Percentiles rank a stretch among this genome's conserved stretches.
These are phyloP conservation scores for Geranium brycei DNA, from an alignment of 345 rosid species.

Conservation along the genomic window DNA sequence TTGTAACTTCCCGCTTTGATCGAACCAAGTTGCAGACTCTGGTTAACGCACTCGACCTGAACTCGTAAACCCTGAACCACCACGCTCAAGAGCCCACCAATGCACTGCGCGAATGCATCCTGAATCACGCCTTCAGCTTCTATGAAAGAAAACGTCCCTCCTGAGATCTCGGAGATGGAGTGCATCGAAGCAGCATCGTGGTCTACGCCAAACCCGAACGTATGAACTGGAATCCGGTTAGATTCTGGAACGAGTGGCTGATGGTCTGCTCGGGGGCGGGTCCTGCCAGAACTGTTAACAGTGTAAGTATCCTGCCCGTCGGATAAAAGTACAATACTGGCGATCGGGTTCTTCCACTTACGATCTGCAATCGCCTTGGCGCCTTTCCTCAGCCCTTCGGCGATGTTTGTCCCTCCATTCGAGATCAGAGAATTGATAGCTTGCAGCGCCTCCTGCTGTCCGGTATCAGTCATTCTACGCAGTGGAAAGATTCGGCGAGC, in stretches of 20 bases:
- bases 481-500: conserved; percentile 83
- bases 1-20: conserved; percentile 80
- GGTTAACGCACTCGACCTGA: conserved; percentile 43
- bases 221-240: conserved; percentile 66
- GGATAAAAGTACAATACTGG: conserved; percentile 67
- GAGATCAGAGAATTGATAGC: conserved; percentile 68
- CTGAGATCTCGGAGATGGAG: conserved; percentile 64
- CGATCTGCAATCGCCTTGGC: conserved; percentile 67
- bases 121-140: conserved; percentile 83
- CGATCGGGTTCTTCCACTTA: conserved; percentile 67
- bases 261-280: conserved; percentile 24
- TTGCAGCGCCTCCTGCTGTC: conserved; percentile 65
- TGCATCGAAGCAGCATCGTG: conserved; percentile 89
- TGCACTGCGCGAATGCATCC: conserved; percentile 98
- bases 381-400: conserved; percentile 79
- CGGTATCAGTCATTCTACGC: conserved; percentile 65
- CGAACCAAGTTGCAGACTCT: conserved; percentile 32
- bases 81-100: conserved; percentile 89
- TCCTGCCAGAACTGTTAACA: conserved; percentile 31
- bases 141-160: conserved; percentile 96
- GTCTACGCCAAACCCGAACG: conserved; percentile 88
- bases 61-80: conserved; percentile 67
- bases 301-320: conserved; percentile 93
- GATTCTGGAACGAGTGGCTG: conserved; percentile 49
- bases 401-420: conserved; percentile 91